Base-by-base conservation (phyloP, 306 rosid species). In the Potentilla sterilis region DNA sequence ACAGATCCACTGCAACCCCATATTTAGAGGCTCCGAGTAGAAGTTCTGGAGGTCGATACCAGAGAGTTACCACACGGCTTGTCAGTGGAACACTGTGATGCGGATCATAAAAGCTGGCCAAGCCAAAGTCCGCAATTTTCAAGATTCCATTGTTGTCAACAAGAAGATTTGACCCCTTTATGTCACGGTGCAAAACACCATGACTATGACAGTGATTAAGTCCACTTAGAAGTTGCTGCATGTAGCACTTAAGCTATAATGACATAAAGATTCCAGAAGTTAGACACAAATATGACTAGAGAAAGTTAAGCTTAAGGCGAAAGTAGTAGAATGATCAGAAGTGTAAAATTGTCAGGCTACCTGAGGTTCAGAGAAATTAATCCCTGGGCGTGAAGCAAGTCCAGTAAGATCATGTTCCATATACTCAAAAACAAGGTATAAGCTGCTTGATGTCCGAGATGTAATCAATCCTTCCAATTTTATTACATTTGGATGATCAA, bases 371-470 rank as follows among this genome's bases (percentile, higher is more conserved):
- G 89, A 81, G 83, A 94, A 87, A 76, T 90, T 92, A 69, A 89
- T 79, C 73, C 77, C 84, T 21, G 96, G 97, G 59, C 72, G 73
- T 37, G 97, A 81, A 76, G 85, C 89, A 54, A 94, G 98, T 51
- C 98, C 98, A 1, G 98, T 92, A 74, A 94, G 97, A 84, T 94
- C 98, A 63, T 94, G 98, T 57, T 94, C 93, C 98, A 92, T 94
- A 41, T 94, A 94, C 85, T 92, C 96, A 84, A 94, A 88, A 77
- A 94, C 81, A 81, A 94, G 95, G 84, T 94, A 94, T 79, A 94
- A 81, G 85, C 96, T 94, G 66, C 93, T 89, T 73, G 98, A 92
- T 21, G 83, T 78, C 24, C 71, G 88, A 1, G 97, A 84, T 1
- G 98, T 87, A 81, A 95, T 88, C 89, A 95, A 83, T 59, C 97